Conservation (phyloP, 2,329 filamentous ascomycete species). For the Neonectria magnoliae region DNA sequence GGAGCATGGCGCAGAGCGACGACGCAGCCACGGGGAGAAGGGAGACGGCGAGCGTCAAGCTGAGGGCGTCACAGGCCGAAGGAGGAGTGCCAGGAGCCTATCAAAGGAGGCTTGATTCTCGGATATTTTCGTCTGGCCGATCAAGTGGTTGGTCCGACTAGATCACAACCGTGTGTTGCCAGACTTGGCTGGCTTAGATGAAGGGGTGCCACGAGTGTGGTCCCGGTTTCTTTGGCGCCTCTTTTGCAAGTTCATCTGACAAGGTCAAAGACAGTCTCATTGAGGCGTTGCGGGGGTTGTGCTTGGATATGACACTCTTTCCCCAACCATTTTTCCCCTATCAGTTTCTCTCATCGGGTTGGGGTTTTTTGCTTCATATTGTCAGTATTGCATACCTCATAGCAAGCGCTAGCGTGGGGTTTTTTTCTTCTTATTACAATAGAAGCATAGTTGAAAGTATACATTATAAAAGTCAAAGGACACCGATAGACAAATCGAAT, state of each 20-base stretch:
- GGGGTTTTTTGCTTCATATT: neutral
- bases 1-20: neutral
- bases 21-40: neutral
- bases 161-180: neutral
- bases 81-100: neutral
- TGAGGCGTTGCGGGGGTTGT: neutral
- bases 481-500: neutral
- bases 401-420: neutral
- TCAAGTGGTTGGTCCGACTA: neutral
- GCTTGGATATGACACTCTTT: neutral
- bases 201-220: neutral
- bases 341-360: neutral
- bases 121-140: neutral
- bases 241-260: no score
- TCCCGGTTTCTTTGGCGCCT: neutral
- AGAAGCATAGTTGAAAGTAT: neutral
- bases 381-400: neutral
- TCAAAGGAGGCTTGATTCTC: neutral
- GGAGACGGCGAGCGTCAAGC: neutral
- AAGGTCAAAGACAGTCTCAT: no score
- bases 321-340: neutral
- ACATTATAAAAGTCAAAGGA: neutral
- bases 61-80: neutral
- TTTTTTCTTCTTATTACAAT: neutral
- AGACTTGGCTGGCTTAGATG: neutral